Percentiles rank a stretch among this genome's conserved stretches.
Evolutionary conservation across 148 eudicot genomes (phyloP).

Genomic region (Chenopodium quinoa): DNA sequence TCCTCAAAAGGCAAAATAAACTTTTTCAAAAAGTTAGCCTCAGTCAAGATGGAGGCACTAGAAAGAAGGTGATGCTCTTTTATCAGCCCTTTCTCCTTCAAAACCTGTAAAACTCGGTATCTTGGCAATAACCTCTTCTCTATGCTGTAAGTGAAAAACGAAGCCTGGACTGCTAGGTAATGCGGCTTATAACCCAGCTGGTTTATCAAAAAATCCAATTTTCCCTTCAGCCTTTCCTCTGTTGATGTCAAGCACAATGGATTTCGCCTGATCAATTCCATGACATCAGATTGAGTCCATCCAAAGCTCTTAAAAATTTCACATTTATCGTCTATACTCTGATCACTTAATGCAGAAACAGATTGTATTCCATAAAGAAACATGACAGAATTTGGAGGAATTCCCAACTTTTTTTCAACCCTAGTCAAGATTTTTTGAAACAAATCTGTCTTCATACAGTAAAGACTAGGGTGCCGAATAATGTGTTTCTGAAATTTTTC

Average conservation of each 20-base stretch:
- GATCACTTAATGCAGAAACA: neutral
- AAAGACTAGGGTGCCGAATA: neutral
- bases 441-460: neutral
- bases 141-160: slow-evolving; percentile 17
- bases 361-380: slow-evolving; percentile 20
- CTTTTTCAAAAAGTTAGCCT: slow-evolving; percentile 22
- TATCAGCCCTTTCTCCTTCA: slow-evolving; percentile 29
- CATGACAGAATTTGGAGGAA: slow-evolving; percentile 7
- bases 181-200: slow-evolving; percentile 22
- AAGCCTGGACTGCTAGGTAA: slow-evolving; percentile 8
- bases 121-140: slow-evolving; percentile 36
- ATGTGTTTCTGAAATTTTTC: slow-evolving; percentile 16
- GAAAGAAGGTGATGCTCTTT: neutral
- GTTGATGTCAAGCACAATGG: slow-evolving; percentile 17
- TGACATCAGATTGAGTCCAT: slow-evolving; percentile 24
- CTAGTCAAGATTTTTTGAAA: slow-evolving; percentile 7
- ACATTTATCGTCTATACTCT: slow-evolving; percentile 18
- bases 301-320: slow-evolving; percentile 27
- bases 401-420: slow-evolving; percentile 24
- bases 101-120: slow-evolving; percentile 17
- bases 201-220: slow-evolving; percentile 30
- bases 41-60: neutral
- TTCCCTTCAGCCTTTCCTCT: slow-evolving; percentile 16
- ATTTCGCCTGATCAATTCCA: slow-evolving; percentile 2
- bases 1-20: slow-evolving; percentile 28